Conservation (phyloP, 208 protist genomes). For the Crithidia sp. region DNA sequence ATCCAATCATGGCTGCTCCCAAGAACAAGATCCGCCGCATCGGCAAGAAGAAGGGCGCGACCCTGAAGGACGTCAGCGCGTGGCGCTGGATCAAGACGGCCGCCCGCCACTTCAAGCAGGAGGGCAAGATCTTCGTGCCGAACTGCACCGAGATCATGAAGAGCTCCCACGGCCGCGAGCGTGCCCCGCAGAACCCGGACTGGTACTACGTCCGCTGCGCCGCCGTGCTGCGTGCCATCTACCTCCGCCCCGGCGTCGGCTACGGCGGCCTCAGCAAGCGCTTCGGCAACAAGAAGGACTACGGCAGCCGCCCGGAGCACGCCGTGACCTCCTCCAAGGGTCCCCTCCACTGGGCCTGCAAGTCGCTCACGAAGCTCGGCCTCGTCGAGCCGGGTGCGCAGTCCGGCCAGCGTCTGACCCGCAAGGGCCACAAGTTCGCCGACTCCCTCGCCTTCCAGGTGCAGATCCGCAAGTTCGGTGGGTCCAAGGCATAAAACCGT, state of each 20-base stretch:
- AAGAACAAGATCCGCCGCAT: slow-evolving; percentile 86
- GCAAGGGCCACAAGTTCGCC: slow-evolving; percentile 93
- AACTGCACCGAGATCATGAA: slow-evolving; percentile 98
- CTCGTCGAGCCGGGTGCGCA: slow-evolving; percentile 87
- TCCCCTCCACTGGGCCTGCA: slow-evolving; percentile 94
- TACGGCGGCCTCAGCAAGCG: slow-evolving; percentile 94
- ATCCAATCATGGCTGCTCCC: slow-evolving; percentile 50
- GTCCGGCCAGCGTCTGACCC: slow-evolving; percentile 93
- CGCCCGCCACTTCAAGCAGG: slow-evolving; percentile 96
- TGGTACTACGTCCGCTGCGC: slow-evolving; percentile 98
- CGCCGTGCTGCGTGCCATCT: slow-evolving; percentile 96
- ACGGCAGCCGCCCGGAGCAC: slow-evolving; percentile 90
- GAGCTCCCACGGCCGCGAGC: slow-evolving; percentile 95
- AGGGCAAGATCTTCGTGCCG: slow-evolving; percentile 94
- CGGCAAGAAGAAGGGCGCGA: slow-evolving; percentile 91
- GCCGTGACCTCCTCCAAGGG: slow-evolving; percentile 80
- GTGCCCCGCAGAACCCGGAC: slow-evolving; percentile 96
- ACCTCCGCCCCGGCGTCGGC: slow-evolving; percentile 94
- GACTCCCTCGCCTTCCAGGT: slow-evolving; percentile 96
- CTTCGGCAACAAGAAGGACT: slow-evolving; percentile 94
- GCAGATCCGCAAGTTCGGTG: slow-evolving; percentile 48
- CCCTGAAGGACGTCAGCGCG: slow-evolving; percentile 94
- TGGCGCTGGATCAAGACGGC: slow-evolving; percentile 96
- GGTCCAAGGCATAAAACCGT: slow-evolving; percentile 18
- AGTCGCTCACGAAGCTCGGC: slow-evolving; percentile 94